Base-by-base conservation (phyloP, 83 land plant species). In the Thuja plicata region DNA sequence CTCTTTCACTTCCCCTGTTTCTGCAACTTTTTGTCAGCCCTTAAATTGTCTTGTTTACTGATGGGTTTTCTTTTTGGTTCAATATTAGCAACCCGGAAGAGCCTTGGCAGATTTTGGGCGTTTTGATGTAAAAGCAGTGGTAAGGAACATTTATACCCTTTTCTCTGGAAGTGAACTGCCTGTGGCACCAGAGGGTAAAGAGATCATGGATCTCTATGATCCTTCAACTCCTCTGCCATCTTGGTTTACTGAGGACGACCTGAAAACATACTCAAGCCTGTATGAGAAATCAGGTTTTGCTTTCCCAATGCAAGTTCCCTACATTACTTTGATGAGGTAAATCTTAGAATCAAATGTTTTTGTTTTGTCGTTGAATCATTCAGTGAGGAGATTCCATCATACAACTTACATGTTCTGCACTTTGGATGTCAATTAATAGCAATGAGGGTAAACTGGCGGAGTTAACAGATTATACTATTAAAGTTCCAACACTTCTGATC, bases 41-140 rank as follows among this genome's bases (percentile, higher is more conserved):
- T 79, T 19, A 19, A 2, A 79, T 8, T 40, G 21, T 8, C 70
- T 21, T 60, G 70, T 19, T 60, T 60, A 19, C 70, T 60, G 7
- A 60, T 60, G 70, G 70, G 7, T 21, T 60, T 60, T 21, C 0
- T 60, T 19, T 82, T 41, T 16, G 9, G 57, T 13, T 19, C 11
- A 15, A 34, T 46, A 9, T 12, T 55, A 95, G 96, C 88, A 92
- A 54, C 95, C 96, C 8, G 96, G 97, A 24, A 87, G 95, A 89
- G 96, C 95, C 3, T 94, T 94, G 88, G 95, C 94, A 38, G 97
- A 94, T 82, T 93, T 96, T 89, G 94, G 92, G 9, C 94, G 96
- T 15, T 88, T 94, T 86, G 95, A 93, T 89, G 89, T 19, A 4
- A 86, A 90, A 88, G 89, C 95, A 2, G 96, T 94, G 15, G 50